Evolutionary conservation across 352 stramenopile genomes (phyloP).

Genomic region (Halophytophthora polymorphica): DNA sequence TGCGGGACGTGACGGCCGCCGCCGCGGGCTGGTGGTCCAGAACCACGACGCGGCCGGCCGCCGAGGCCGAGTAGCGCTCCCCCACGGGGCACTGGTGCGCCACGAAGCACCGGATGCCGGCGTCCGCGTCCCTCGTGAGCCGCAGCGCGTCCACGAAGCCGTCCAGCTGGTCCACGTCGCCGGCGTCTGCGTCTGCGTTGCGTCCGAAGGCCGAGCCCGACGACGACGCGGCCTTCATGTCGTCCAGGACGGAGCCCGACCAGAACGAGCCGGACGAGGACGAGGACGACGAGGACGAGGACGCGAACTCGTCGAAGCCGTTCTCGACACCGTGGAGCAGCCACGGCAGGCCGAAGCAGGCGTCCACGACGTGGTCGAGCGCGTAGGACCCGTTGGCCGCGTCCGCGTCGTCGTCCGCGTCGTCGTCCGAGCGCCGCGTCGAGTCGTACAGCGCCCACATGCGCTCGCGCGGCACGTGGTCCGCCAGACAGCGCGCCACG

Average conservation of each 20-base stretch:
- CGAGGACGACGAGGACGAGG: conserved; percentile 7
- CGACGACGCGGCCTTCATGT: not conserved
- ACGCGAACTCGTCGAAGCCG: conserved; percentile 10
- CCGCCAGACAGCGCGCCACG: conserved; percentile 25
- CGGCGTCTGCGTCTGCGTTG: not conserved
- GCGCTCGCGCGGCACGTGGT: conserved; percentile 18
- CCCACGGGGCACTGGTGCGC: conserved; percentile 24
- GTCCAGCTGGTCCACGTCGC: conserved; percentile 7
- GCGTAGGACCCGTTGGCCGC: not conserved
- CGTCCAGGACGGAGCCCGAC: not conserved
- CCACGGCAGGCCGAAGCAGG: conserved; percentile 20
- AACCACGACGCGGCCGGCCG: conserved; percentile 29
- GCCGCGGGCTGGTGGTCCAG: conserved; percentile 18
- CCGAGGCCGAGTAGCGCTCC: conserved; percentile 11
- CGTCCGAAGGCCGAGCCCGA: not conserved
- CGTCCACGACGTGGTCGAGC: conserved; percentile 13
- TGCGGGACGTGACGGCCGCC: conserved; percentile 14
- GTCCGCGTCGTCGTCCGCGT: not conserved
- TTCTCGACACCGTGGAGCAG: conserved; percentile 9
- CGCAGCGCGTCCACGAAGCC: conserved; percentile 8
- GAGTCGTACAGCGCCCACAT: conserved; percentile 18
- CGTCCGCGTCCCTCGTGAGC: conserved; percentile 12
- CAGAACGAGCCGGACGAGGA: conserved; percentile 15
- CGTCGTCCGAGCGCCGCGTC: not conserved
- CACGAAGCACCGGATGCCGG: conserved; percentile 26